Evolutionary conservation across 108 stramenopile species (phyloP).

Genomic region (Nitzschia inconspicua): DNA sequence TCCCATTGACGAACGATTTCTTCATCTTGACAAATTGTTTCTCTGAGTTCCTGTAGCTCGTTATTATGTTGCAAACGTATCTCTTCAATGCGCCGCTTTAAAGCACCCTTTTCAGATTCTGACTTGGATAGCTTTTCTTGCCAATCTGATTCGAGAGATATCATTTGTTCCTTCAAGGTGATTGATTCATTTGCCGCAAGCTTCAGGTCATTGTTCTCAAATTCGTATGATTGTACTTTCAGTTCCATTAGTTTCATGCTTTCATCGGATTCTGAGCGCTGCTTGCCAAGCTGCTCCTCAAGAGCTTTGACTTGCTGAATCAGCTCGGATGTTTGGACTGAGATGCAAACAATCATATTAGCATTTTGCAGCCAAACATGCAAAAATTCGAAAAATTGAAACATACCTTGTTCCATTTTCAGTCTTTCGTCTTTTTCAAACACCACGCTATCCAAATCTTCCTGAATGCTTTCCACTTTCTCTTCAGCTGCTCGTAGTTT

Average conservation of each 20-base stretch:
- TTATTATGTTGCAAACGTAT: no score
- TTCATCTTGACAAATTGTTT: constrained; percentile 8
- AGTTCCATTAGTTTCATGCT: constrained; percentile 9
- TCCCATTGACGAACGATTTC: constrained; percentile 16
- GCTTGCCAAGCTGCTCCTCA: constrained; percentile 22
- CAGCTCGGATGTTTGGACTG: background rate
- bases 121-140: no score
- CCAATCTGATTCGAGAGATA: no score
- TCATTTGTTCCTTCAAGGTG: no score
- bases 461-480: no score
- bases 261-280: background rate
- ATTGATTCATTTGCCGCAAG: background rate
- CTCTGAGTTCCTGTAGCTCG: background rate
- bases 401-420: background rate
- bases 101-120: no score
- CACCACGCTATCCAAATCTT: no score
- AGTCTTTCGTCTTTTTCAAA: background rate
- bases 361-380: background rate
- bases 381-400: background rate
- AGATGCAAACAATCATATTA: background rate
- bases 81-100: background rate
- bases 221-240: background rate
- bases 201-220: background rate
- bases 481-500: no score
- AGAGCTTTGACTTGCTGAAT: constrained; percentile 9